Percentiles rank a stretch among this genome's conserved stretches.
Conservation (phyloP, 2,329 filamentous ascomycete species). For the Xylariomycetidae sp. region DNA sequence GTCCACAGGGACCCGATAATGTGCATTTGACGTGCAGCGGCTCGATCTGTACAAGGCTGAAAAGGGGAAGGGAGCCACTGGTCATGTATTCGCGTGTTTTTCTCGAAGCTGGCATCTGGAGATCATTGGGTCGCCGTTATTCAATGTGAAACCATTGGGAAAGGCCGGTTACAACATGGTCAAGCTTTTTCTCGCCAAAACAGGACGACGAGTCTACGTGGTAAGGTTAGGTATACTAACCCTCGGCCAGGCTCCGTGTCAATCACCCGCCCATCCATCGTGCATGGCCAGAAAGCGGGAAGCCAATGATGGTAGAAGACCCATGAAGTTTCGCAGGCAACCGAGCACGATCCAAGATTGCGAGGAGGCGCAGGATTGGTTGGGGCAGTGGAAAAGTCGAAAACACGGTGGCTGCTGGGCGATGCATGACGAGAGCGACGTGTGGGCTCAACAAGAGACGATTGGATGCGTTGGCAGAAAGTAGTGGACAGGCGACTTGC, state of each 20-base stretch:
- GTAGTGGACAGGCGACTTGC: conserved; percentile 13
- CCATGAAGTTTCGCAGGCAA: neutral
- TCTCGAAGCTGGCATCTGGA: conserved; percentile 6
- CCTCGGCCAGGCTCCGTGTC: neutral
- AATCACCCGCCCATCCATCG: neutral
- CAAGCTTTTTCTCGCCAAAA: neutral
- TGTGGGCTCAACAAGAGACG: conserved; percentile 16
- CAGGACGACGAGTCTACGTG: neutral
- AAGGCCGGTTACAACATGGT: no score
- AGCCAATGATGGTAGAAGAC: neutral
- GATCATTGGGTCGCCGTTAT: no score
- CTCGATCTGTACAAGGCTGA: conserved; percentile 28
- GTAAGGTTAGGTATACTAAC: neutral
- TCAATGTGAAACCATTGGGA: no score
- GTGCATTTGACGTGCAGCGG: conserved; percentile 26
- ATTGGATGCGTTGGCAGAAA: conserved; percentile 21
- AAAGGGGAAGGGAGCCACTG: conserved; percentile 20
- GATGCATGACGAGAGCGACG: conserved; percentile 12
- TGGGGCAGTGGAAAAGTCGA: neutral
- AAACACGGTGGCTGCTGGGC: neutral
- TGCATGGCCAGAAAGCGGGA: neutral
- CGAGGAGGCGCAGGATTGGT: neutral
- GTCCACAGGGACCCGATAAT: conserved; percentile 7
- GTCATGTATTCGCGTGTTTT: conserved; percentile 9
- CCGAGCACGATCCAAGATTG: neutral